Conservation (phyloP, 495 filamentous ascomycete genomes). For the Schizothecium vesticola region DNA sequence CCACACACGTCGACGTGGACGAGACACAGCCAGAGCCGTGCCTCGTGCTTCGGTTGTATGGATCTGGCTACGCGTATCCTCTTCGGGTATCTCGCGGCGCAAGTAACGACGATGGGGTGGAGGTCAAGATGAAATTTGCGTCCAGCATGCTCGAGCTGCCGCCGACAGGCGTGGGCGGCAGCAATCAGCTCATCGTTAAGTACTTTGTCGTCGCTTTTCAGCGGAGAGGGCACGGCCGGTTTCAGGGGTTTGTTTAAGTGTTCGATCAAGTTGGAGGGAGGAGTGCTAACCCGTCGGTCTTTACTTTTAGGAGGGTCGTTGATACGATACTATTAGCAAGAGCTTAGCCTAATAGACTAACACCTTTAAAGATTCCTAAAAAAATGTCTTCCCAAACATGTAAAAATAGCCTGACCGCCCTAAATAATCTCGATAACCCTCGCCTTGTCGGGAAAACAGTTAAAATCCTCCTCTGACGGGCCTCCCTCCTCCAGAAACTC, state of each 20-base stretch:
- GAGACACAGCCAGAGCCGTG: not conserved
- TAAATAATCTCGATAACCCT: too few species aligned
- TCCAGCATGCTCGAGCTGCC: constrained; percentile 12
- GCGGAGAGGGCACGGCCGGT: not conserved
- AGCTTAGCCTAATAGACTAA: not conserved
- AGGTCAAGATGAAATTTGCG: constrained; percentile 14
- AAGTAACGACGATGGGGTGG: not conserved
- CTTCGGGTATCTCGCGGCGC: not conserved
- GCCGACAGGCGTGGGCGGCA: constrained; percentile 10
- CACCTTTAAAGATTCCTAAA: too few species aligned
- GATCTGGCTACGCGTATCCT: not conserved
- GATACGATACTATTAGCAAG: too few species aligned
- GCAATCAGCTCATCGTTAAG: constrained; percentile 4
- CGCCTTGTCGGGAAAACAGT: too few species aligned
- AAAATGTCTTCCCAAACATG: too few species aligned
- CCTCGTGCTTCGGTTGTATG: not conserved
- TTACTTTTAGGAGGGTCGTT: not conserved
- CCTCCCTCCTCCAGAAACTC: too few species aligned
- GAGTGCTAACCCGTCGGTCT: not conserved
- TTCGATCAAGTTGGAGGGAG: not conserved
- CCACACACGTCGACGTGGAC: too few species aligned
- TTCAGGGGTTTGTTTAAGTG: not conserved
- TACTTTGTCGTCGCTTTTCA: constrained; percentile 12
- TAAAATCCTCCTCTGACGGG: too few species aligned
- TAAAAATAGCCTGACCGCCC: too few species aligned